Evolutionary conservation across 805 yeast genomes (phyloP).

Genomic region (Pichia gijzeniarum): DNA sequence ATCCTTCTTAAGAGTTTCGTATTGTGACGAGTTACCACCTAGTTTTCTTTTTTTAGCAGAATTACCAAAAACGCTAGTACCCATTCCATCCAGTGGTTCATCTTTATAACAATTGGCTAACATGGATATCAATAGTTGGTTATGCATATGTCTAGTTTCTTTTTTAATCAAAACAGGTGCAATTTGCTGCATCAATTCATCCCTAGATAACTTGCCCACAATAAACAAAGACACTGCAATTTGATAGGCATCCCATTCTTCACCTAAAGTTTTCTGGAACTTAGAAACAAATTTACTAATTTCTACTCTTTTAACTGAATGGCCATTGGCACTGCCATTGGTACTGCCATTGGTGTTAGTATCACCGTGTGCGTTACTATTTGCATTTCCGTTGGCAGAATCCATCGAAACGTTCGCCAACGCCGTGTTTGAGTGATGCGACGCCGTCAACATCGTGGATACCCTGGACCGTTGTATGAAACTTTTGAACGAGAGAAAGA

Average conservation of each 20-base stretch:
- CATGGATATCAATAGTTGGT: slow-evolving; percentile 72
- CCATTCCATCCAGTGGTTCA: slow-evolving; percentile 53
- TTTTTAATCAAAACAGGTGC: slow-evolving; percentile 44
- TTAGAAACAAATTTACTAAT: slow-evolving; percentile 64
- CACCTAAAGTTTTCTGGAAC: slow-evolving; percentile 67
- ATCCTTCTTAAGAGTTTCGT: slow-evolving; percentile 77
- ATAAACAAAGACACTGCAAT: slow-evolving; percentile 69
- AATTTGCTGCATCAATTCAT: slow-evolving; percentile 59
- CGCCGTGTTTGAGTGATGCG: neutral
- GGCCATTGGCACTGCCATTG: neutral
- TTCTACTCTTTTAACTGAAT: slow-evolving; percentile 39
- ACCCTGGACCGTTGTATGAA: too few relatives aligned
- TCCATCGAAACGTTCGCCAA: neutral
- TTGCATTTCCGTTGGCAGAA: neutral
- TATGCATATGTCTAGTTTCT: slow-evolving; percentile 59
- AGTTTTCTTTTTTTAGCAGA: slow-evolving; percentile 36
- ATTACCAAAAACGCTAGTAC: slow-evolving; percentile 43
- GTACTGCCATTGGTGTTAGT: neutral
- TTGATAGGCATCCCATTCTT: slow-evolving; percentile 82
- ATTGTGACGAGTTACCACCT: slow-evolving; percentile 57
- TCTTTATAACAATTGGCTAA: slow-evolving; percentile 80
- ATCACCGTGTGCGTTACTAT: neutral
- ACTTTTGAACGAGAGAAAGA: too few relatives aligned
- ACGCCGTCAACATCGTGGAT: neutral
- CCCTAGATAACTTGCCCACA: slow-evolving; percentile 70